Conservation (phyloP, 768 basidiomycete genomes). For the Royoungia palumana region DNA sequence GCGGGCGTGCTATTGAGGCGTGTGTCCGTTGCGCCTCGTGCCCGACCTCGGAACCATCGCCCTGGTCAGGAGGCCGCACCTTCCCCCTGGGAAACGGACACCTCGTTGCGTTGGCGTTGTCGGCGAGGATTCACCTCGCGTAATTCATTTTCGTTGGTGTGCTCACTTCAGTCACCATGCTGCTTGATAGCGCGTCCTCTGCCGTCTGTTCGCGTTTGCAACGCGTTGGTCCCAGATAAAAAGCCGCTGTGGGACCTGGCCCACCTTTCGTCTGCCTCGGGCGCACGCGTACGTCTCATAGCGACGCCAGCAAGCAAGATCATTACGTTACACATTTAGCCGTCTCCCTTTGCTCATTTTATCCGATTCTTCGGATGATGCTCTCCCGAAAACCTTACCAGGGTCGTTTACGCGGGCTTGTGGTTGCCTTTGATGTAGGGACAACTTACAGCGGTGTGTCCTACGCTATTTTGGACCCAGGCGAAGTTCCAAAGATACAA, state of each 20-base stretch:
- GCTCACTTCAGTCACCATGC: slow-evolving; percentile 9
- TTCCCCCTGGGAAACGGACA: slow-evolving; percentile 3
- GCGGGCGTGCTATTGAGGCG: slow-evolving; percentile 21
- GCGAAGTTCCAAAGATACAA: slow-evolving; percentile 34
- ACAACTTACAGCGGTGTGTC: slow-evolving; percentile 42
- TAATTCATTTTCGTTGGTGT: slow-evolving; percentile 14
- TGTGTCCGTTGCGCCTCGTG: slow-evolving; percentile 23
- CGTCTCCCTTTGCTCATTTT: too few relatives aligned
- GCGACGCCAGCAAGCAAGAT: neutral
- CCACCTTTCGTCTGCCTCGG: neutral
- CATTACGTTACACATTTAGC: slow-evolving; percentile 13
- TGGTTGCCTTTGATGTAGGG: slow-evolving; percentile 40
- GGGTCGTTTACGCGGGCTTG: slow-evolving; percentile 35
- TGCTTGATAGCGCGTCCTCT: slow-evolving; percentile 9
- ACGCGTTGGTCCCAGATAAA: slow-evolving; percentile 18
- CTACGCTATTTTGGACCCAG: slow-evolving; percentile 41
- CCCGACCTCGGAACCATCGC: neutral
- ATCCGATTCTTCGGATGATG: slow-evolving; percentile 18
- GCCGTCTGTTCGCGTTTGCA: slow-evolving; percentile 5
- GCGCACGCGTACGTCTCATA: neutral
- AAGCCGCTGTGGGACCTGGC: slow-evolving; percentile 1
- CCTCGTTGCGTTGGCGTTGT: slow-evolving; percentile 18
- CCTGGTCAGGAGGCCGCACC: slow-evolving; percentile 4
- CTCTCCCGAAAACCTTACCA: slow-evolving; percentile 35
- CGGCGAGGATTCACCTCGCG: slow-evolving; percentile 1